phyloP scores from a whole-genome alignment of 1,284 basidiomycete species.

The Spongispora temasekensis region DNA sequence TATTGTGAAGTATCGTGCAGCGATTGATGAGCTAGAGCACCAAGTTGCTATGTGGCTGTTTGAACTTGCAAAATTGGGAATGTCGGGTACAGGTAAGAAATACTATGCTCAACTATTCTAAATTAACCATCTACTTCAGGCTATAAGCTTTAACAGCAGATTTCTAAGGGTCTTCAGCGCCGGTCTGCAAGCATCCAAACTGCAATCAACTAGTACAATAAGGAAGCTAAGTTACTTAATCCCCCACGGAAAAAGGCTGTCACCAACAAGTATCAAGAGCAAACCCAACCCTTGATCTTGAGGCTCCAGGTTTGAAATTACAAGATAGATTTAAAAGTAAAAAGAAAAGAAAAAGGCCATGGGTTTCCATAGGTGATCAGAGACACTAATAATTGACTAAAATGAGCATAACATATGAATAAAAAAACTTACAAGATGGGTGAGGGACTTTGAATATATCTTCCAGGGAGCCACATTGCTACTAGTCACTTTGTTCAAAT shows the following conservation, averaged over 20 bases:
- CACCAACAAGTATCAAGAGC: too few species aligned
- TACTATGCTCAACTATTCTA: background rate
- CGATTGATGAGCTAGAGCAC: background rate
- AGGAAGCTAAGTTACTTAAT: background rate
- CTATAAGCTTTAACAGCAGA: constrained; percentile 10
- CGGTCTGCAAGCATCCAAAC: constrained; percentile 3
- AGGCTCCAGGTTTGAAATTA: too few species aligned
- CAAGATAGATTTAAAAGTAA: too few species aligned
- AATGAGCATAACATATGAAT: too few species aligned
- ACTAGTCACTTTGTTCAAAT: too few species aligned
- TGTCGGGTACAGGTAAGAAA: background rate
- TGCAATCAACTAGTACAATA: constrained; percentile 4
- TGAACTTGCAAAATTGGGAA: background rate
- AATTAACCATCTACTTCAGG: background rate
- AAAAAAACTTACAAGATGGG: too few species aligned
- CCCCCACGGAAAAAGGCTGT: background rate
- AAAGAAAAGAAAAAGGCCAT: too few species aligned
- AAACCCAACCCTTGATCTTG: too few species aligned
- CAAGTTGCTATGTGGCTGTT: background rate
- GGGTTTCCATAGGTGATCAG: too few species aligned
- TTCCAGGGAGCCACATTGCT: too few species aligned
- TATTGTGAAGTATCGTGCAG: background rate
- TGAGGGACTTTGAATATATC: too few species aligned
- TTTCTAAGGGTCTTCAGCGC: constrained; percentile 4
- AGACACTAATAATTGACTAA: too few species aligned